Base-by-base conservation (phyloP, 2,329 filamentous ascomycete genomes). In the Neonectria magnoliae region DNA sequence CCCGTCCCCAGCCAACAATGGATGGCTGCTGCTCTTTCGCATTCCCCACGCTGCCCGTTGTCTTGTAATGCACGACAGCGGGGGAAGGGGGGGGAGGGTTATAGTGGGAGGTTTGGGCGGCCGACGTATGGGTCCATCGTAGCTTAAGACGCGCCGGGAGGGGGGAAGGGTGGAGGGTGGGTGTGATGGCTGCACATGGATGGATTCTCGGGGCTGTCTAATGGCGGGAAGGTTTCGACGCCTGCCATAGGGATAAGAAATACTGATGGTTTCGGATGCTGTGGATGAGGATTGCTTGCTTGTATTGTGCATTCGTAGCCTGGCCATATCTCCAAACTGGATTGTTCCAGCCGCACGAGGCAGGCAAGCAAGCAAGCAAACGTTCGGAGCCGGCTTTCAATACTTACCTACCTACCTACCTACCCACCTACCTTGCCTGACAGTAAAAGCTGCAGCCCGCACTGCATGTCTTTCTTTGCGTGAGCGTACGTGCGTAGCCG, bases 111-210 rank as follows among this genome's bases (percentile, higher is more conserved):
- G 36, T 8, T 18, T 14, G 27, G 48, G 48, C 29, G 48, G 18
- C 27, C 48, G 27, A 36, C n/a, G 11, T 5, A 18, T 51, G 5
- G 5, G 48, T 33, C 29, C 29, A 4, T 14, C 48, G n/a, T 29
- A 51, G 47, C 48, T 51, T 51, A 29, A 51, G 48, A 33, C n/a
- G 18, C 27, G 31, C 36, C 47, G n/a, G 27, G 9, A 25, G 47
- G 47, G 3, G 47, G 16, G 47, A 13, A n/a, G 11, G n/a, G 27
- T 16, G 5, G 27, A 20, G 27, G 47, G 48, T 51, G 27, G 47
- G 48, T 51, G 29, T 51, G 48, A 20, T n/a, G 27, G 29, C 27
- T 31, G 48, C 48, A 33, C 48, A 51, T 31, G 48, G 48, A 51
- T 51, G 48, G 29, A 25, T 29, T n/a, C 22, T 29, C 16, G 22